These are phyloP conservation scores for Leishmania turanica DNA, from an alignment of 208 protist genomes.

Conservation along the genomic window DNA sequence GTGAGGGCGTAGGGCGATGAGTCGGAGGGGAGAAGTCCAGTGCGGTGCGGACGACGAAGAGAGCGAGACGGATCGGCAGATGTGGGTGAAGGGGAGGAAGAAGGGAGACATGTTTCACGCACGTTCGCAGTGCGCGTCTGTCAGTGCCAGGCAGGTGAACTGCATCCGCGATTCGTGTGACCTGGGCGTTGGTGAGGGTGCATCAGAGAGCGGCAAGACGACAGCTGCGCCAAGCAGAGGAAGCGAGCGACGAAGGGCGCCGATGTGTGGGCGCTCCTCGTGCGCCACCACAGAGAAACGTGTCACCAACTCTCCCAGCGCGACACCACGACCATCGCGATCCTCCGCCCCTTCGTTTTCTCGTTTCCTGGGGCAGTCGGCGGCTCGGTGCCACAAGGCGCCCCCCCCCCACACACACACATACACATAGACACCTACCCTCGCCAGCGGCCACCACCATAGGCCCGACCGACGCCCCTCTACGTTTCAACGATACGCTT, in stretches of 20 bases:
- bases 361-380: not conserved
- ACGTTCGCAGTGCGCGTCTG: not conserved
- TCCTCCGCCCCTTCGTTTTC: not conserved
- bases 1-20: not conserved
- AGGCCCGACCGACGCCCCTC: not conserved
- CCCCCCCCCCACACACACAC: not conserved
- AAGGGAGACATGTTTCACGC: not conserved
- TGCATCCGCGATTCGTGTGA: not conserved
- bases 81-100: not conserved
- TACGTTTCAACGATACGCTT: not conserved
- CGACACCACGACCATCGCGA: not conserved
- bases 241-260: not conserved
- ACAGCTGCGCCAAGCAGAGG: not conserved
- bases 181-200: not conserved
- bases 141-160: not conserved
- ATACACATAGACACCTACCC: not conserved
- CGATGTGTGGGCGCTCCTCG: not conserved
- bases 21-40: not conserved
- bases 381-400: not conserved
- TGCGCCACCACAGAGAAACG: not conserved
- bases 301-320: not conserved
- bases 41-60: not conserved
- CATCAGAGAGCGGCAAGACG: not conserved
- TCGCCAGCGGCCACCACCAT: not conserved
- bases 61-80: not conserved